Conservation (phyloP, 768 basidiomycete genomes). For the Mycena filopes region DNA sequence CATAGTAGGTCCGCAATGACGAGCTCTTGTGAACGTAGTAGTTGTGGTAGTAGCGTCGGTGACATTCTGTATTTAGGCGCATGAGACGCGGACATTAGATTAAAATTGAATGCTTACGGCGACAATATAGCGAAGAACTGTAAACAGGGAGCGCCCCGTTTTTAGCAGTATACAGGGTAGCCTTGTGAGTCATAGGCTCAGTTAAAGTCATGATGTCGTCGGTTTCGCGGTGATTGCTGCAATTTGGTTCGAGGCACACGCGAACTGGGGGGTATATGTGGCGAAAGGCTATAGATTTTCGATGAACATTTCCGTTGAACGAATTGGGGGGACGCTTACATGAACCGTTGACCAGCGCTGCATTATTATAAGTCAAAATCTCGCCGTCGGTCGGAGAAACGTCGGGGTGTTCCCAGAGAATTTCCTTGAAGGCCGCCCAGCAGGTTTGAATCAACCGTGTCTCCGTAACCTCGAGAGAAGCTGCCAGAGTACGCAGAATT, state of each 20-base stretch:
- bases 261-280: constrained; percentile 13
- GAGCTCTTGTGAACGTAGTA: constrained; percentile 5
- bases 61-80: background rate
- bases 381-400: background rate
- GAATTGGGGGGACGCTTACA: constrained; percentile 2
- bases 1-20: constrained; percentile 5
- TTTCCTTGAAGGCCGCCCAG: constrained; percentile 15
- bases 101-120: no score
- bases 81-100: no score
- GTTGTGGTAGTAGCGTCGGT: constrained; percentile 9
- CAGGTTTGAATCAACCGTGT: background rate
- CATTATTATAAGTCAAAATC: background rate
- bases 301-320: no score
- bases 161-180: background rate
- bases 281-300: background rate
- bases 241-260: background rate
- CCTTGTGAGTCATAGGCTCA: constrained; percentile 4
- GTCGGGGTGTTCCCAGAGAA: constrained; percentile 5
- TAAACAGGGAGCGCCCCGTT: constrained; percentile 12
- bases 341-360: background rate
- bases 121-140: constrained; percentile 13
- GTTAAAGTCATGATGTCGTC: constrained; percentile 5
- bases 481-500: no score
- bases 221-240: background rate
- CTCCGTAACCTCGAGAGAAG: no score